A percentile compares a stretch with the other conserved stretches of the same genome.
These are phyloP conservation scores for Apophysomyces elegans DNA, from an alignment of 371 early-diverging fungal genomes.

Conservation along the genomic window DNA sequence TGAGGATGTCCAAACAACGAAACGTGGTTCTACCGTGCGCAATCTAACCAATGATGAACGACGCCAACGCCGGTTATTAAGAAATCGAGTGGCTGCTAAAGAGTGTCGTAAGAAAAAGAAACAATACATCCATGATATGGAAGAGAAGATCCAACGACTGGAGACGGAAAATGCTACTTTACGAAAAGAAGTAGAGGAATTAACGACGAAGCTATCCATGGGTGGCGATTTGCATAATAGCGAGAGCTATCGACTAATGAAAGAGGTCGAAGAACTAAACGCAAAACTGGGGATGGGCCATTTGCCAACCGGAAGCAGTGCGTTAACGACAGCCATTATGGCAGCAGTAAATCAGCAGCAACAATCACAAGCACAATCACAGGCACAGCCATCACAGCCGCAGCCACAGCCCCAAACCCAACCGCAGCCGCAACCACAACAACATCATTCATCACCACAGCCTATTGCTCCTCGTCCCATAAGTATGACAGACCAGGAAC, in stretches of 20 bases:
- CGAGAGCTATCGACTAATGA: slow-evolving; percentile 65
- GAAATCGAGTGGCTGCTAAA: slow-evolving; percentile 82
- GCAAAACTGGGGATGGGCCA: slow-evolving; percentile 66
- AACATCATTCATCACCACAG: slow-evolving; percentile 8
- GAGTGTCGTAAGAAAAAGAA: slow-evolving; percentile 88
- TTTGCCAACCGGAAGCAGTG: slow-evolving; percentile 33
- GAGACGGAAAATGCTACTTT: slow-evolving; percentile 67
- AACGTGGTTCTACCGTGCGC: slow-evolving; percentile 25
- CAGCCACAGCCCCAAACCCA: slow-evolving; percentile 18
- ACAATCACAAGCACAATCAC: slow-evolving; percentile 4
- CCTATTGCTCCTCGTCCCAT: background rate
- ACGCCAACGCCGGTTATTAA: slow-evolving; percentile 72
- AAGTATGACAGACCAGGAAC: slow-evolving; percentile 5
- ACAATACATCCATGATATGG: slow-evolving; percentile 73
- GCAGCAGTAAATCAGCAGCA: slow-evolving; percentile 27
- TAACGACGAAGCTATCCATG: slow-evolving; percentile 65
- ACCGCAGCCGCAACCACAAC: slow-evolving; percentile 10
- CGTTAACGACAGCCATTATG: slow-evolving; percentile 37
- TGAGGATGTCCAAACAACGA: slow-evolving; percentile 2
- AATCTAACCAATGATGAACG: slow-evolving; percentile 70
- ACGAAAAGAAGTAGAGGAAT: slow-evolving; percentile 67
- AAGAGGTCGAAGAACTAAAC: slow-evolving; percentile 70
- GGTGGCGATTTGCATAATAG: slow-evolving; percentile 57
- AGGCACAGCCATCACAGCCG: slow-evolving; percentile 10
- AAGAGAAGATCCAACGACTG: slow-evolving; percentile 65